These are phyloP conservation scores for Metarhizium album DNA, from an alignment of 2,329 filamentous ascomycete genomes.

Conservation along the genomic window DNA sequence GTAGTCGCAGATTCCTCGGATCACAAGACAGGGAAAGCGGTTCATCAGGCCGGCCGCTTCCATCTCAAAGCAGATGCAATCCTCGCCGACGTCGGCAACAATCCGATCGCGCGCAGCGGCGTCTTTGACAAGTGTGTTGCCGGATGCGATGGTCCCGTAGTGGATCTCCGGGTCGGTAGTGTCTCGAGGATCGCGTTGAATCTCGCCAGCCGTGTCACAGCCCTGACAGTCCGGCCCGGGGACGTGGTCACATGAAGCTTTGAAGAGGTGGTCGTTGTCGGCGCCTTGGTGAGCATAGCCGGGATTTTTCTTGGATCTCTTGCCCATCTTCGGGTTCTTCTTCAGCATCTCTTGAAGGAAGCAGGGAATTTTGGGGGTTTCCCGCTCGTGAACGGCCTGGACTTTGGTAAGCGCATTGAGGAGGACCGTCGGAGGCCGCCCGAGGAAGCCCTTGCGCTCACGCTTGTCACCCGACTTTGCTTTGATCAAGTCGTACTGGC, in stretches of 20 bases:
- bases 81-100: not conserved
- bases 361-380: not conserved
- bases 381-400: conserved; percentile 2
- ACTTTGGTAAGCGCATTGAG: conserved; percentile 3
- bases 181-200: not conserved
- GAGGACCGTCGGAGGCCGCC: conserved; percentile 1
- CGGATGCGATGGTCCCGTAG: conserved; percentile 7
- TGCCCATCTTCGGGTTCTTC: conserved; percentile 6
- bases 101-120: conserved; percentile 1
- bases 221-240: not conserved
- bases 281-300: conserved; percentile 2
- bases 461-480: conserved; percentile 1
- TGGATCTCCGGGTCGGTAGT: conserved; percentile 5
- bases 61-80: conserved; percentile 1
- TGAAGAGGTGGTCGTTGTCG: conserved; percentile 7
- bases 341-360: conserved; percentile 3
- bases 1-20: conserved; percentile 18
- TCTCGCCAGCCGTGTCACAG: not conserved
- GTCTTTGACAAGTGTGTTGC: conserved; percentile 2
- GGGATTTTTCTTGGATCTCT: not conserved
- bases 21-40: not conserved
- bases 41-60: not conserved
- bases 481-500: conserved; percentile 12
- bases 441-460: conserved; percentile 1
- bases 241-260: conserved; percentile 1